Percentiles rank a stretch among this genome's conserved stretches.
Evolutionary conservation across 495 filamentous ascomycete species (phyloP).

Genomic region (Jackrogersella multiformis): DNA sequence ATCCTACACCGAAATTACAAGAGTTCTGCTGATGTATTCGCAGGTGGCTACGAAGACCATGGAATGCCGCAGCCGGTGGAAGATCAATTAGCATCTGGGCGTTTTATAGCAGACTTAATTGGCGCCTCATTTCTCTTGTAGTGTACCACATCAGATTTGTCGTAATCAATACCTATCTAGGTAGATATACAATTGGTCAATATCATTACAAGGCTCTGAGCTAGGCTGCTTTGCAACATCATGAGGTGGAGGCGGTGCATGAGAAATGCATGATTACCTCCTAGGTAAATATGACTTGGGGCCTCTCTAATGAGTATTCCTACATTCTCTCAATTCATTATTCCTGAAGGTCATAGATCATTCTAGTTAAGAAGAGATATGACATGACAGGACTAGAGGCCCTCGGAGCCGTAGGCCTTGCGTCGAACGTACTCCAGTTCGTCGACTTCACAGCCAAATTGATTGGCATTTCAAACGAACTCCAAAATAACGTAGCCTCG

Average conservation of each 20-base stretch:
- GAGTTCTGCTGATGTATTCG: neutral
- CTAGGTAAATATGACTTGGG: neutral
- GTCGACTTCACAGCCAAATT: slow-evolving; percentile 42
- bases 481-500: slow-evolving; percentile 35
- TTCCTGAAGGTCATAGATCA: neutral
- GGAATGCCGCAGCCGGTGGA: neutral
- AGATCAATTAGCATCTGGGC: neutral
- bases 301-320: neutral
- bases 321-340: neutral
- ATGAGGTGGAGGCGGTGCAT: slow-evolving; percentile 7
- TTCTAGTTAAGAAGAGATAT: neutral
- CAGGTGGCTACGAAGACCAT: neutral
- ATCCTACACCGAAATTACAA: no score
- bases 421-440: slow-evolving; percentile 45
- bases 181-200: neutral
- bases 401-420: slow-evolving; percentile 42
- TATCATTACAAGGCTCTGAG: neutral
- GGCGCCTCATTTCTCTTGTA: neutral
- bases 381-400: slow-evolving; percentile 39
- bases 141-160: neutral
- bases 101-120: neutral
- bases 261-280: neutral
- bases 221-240: neutral
- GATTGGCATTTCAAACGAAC: slow-evolving; percentile 30
- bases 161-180: no score